Evolutionary conservation across 2,329 filamentous ascomycete species (phyloP).

Genomic region (Lojkania enalia): DNA sequence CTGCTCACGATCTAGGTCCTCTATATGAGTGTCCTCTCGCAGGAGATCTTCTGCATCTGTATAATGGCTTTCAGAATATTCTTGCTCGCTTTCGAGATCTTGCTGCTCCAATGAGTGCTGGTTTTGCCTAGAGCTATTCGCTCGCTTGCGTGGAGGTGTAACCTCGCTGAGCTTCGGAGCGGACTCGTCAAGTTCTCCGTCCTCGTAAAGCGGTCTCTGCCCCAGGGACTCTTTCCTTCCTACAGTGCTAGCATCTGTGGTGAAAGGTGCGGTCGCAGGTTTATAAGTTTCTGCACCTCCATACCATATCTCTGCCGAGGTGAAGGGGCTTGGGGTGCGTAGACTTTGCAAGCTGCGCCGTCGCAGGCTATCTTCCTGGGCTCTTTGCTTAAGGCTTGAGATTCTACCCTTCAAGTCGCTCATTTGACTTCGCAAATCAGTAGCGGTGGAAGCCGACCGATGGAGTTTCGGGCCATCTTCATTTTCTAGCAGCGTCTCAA

Average conservation of each 20-base stretch:
- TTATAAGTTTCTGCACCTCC: conserved; percentile 42
- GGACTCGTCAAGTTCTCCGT: conserved; percentile 12
- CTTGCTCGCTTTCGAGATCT: conserved; percentile 9
- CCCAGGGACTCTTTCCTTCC: conserved; percentile 31
- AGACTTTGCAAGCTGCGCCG: conserved; percentile 76
- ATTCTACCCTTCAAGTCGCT: conserved; percentile 84
- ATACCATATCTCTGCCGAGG: conserved; percentile 67
- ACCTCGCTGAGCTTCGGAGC: conserved; percentile 12
- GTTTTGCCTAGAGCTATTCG: neutral
- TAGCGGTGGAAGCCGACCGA: conserved; percentile 71
- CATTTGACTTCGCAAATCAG: conserved; percentile 80
- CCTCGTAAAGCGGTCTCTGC: conserved; percentile 26
- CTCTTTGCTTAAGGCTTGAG: conserved; percentile 75
- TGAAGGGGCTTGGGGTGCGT: conserved; percentile 77
- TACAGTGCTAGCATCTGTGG: conserved; percentile 35
- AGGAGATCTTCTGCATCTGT: conserved; percentile 28
- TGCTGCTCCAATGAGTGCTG: conserved; percentile 1
- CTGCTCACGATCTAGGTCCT: conserved; percentile 37
- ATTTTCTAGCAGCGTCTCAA: conserved; percentile 50
- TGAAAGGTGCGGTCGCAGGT: conserved; percentile 24
- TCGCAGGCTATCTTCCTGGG: conserved; percentile 76
- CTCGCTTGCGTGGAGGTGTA: neutral
- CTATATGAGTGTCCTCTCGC: conserved; percentile 24
- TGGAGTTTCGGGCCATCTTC: conserved; percentile 51
- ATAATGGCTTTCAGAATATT: conserved; percentile 27